Base-by-base conservation (phyloP, 768 basidiomycete genomes). In the Podaxis sp. region DNA sequence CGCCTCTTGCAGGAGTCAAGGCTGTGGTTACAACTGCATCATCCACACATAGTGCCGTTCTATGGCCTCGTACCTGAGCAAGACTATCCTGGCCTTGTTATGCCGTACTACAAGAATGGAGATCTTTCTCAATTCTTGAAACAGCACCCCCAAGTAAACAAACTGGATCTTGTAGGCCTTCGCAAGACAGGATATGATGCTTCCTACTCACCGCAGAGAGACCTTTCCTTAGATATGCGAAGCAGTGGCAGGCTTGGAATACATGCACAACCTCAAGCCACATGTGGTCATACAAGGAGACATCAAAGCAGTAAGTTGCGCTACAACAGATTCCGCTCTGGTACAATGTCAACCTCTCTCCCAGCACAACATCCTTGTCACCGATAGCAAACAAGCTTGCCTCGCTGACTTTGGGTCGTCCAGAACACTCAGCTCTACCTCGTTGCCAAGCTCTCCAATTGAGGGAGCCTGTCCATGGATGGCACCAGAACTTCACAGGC, bases 371-470 rank as follows among this genome's bases (percentile, higher is more conserved):
- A 68, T 78, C 32, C 65, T 78, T 0, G 65, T 79, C 5, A 65
- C 62, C 51, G 72, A 77, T 50, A 51, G 55, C 7, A 64, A 65
- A 16, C 63, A 72, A 47, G 75, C 73, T 13, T 62, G 69, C 37
- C 58, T 78, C 50, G 61, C 75, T 6, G 77, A 78, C 57, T 79
- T 78, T 54, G 78, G 78, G 18, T 66, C 77, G 27, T 72, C 77
- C 1, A 68, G 70, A 32, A 68, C 76, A 7, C 56, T 76, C 21
- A 72, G 74, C 48, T 62, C 63, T 50, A 64, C 68, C 27, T 72
- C 73, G 3, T 75, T 72, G 51, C 74, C 76, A 6, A 75, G 74
- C 1, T 71, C 68, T 14, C 64, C 67, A 14, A 61, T 70, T 1
- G 61, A 62, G 6, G 73, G 73, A 21, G 75, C 76, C 3, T 66